Evolutionary conservation across 495 filamentous ascomycete species (phyloP).

Genomic region (Cercophora scortea): DNA sequence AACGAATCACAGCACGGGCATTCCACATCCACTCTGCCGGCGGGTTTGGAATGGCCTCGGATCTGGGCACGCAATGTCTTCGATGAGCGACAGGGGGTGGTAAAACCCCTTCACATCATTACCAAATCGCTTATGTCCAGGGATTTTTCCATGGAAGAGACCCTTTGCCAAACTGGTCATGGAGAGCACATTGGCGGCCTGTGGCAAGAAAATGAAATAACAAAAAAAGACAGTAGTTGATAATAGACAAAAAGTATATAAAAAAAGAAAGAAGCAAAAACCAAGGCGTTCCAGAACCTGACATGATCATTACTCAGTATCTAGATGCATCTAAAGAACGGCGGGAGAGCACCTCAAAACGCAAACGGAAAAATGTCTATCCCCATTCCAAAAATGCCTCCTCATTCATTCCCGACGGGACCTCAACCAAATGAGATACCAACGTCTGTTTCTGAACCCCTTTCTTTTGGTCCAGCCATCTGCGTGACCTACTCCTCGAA

Average conservation of each 20-base stretch:
- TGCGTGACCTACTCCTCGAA: background rate
- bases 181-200: background rate
- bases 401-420: background rate
- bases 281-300: slow-evolving; percentile 2
- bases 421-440: background rate
- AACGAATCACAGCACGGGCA: background rate
- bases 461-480: background rate
- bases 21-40: background rate
- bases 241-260: background rate
- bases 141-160: background rate
- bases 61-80: background rate
- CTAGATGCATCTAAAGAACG: slow-evolving; percentile 12
- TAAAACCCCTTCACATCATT: background rate
- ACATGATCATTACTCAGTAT: slow-evolving; percentile 13
- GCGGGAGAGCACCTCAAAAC: slow-evolving; percentile 3
- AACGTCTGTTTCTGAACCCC: background rate
- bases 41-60: background rate
- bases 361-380: slow-evolving; percentile 11
- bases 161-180: no score
- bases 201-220: no score
- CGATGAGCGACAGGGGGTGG: no score
- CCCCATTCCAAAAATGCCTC: background rate
- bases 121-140: background rate
- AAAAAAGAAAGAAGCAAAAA: background rate
- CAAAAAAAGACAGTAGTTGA: background rate